Percentiles rank a stretch among this genome's conserved stretches.
Conservation (phyloP, 202 grass and related monocot species). For the Elaeis oleifera region DNA sequence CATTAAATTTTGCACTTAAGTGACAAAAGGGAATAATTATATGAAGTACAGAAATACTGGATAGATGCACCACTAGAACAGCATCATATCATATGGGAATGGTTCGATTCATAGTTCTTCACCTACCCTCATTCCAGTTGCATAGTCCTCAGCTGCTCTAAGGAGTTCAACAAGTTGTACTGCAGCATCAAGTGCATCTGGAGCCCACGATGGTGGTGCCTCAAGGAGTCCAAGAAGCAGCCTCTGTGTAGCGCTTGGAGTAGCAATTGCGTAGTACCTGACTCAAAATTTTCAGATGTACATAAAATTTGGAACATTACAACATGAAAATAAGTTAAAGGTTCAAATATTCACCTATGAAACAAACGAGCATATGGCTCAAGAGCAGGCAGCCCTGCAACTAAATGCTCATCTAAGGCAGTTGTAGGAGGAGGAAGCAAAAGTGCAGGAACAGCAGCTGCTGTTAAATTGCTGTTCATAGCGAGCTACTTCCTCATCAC, state of each 20-base stretch:
- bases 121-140: constrained; percentile 74
- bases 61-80: no score
- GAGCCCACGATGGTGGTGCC: constrained; percentile 97
- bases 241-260: constrained; percentile 93
- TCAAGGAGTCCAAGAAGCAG: constrained; percentile 96
- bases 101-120: no score
- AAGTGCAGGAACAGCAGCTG: constrained; percentile 95
- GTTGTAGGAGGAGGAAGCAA: constrained; percentile 87
- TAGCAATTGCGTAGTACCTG: constrained; percentile 97
- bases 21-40: no score
- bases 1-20: no score
- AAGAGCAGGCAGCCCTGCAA: constrained; percentile 78
- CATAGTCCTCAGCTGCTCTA: constrained; percentile 94
- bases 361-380: constrained; percentile 96
- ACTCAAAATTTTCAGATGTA: background rate
- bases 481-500: constrained; percentile 86
- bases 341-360: constrained; percentile 45
- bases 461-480: constrained; percentile 98
- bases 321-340: no score
- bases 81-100: no score
- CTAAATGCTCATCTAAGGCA: constrained; percentile 93
- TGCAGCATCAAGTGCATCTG: constrained; percentile 96
- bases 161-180: constrained; percentile 99
- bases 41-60: no score
- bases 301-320: no score